Base-by-base conservation (phyloP, 2,329 filamentous ascomycete species). In the Colletotrichum spinosum region DNA sequence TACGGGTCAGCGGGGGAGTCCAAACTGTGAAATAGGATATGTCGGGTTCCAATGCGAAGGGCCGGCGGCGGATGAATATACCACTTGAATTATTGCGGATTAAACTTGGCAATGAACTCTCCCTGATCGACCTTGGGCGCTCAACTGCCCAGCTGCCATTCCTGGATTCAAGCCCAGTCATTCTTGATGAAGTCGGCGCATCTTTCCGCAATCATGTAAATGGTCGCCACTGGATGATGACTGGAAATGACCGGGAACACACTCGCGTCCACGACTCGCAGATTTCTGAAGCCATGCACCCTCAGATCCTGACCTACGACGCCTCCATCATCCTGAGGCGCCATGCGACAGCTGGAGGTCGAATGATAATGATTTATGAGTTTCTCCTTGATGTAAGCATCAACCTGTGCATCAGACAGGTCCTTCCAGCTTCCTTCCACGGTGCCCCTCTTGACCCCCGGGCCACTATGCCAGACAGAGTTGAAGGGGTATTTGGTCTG, bases 121-220 rank as follows among this genome's bases (percentile, higher is more conserved):
- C 25, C 25, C 25, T 25, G 25, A 5, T 25, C 25, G 4, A 17
- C 17, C 37, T 17, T 15, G 13, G 11, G 12, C 48, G 25, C 25
- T 25, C 25, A 4, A 25, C 25, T 25, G 25, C 25, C 25, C 25
- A 5, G 25, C 4, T 25, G 25, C 25, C 25, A 25, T 25, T 4
- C 25, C 25, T 25, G 25, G 25, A 25, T 25, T 25, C 25, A 25
- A 25, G 46, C n/a, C 67, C 67, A 69, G 4, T 66, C 60, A 2
- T 45, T 46, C 65, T 73, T 73, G 12, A 77, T 53, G 10, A 76
- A 71, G 55, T 74, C 72, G 1, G 74, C 75, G 38, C 72, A 75
- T 41, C 74, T 69, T 53, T 75, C 74, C 6, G 72, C 74, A 34
- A 77, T 68, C 70, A 76, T 75, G 12, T 74, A 69, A 2, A 67